Conservation (phyloP, 2,329 filamentous ascomycete species). For the Xylariales sp. region DNA sequence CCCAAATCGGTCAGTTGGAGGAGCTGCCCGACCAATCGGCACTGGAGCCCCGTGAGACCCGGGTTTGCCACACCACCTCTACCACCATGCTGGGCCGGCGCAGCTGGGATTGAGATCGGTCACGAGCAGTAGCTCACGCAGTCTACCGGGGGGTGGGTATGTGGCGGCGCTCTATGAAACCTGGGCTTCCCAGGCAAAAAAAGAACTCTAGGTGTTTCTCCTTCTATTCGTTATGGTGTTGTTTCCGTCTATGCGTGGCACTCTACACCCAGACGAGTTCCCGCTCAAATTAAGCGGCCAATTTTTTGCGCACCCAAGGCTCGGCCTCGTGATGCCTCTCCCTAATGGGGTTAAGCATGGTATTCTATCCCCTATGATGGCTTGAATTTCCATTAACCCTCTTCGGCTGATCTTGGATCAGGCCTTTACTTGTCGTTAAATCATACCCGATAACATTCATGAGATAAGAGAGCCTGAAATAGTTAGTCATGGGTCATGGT, state of each 20-base stretch:
- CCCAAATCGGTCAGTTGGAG: slow-evolving; percentile 24
- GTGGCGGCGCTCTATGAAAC: background rate
- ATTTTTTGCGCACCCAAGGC: slow-evolving; percentile 9
- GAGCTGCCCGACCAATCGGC: slow-evolving; percentile 21
- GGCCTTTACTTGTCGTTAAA: slow-evolving; percentile 59
- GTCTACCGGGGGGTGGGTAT: background rate
- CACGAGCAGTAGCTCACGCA: background rate
- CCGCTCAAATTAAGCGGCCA: slow-evolving; percentile 8
- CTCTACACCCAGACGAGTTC: slow-evolving; percentile 1
- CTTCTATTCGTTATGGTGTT: slow-evolving; percentile 17
- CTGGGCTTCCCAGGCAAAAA: background rate
- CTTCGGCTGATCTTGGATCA: slow-evolving; percentile 56
- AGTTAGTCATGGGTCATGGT: slow-evolving; percentile 41
- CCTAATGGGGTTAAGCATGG: slow-evolving; percentile 10
- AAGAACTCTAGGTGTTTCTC: slow-evolving; percentile 18
- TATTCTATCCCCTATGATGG: slow-evolving; percentile 39
- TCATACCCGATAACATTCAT: slow-evolving; percentile 66
- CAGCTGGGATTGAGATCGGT: background rate
- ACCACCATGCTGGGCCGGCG: background rate
- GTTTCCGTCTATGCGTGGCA: slow-evolving; percentile 24
- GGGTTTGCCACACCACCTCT: background rate
- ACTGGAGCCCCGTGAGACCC: background rate
- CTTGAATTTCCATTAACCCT: slow-evolving; percentile 39
- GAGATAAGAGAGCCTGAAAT: slow-evolving; percentile 61
- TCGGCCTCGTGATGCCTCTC: slow-evolving; percentile 7